Conservation (phyloP, 1,139 yeast species). For the Kluyveromyces sp. region DNA sequence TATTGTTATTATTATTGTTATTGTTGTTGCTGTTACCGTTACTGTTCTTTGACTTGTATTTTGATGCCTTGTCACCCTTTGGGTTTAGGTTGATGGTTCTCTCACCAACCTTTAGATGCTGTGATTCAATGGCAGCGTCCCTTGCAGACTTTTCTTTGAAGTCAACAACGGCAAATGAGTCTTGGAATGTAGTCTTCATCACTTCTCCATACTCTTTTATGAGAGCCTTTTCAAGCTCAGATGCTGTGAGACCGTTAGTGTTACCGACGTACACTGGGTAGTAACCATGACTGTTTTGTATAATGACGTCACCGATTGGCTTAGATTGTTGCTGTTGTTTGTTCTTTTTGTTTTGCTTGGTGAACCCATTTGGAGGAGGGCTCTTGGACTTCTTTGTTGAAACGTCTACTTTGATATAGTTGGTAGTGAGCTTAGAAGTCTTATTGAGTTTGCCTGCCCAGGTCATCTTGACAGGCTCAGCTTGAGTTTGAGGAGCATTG, state of each 20-base stretch:
- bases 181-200: conserved; percentile 24
- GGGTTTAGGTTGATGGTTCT: conserved; percentile 3
- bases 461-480: conserved; percentile 15
- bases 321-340: conserved; percentile 13
- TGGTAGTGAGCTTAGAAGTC: conserved; percentile 1
- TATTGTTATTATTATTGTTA: not conserved
- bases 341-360: conserved; percentile 15
- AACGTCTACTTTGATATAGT: conserved; percentile 3
- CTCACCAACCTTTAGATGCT: conserved; percentile 11
- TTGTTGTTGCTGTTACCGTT: not conserved
- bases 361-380: conserved; percentile 9
- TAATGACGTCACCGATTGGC: conserved; percentile 11
- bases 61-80: conserved; percentile 1
- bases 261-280: conserved; percentile 27
- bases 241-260: conserved; percentile 24
- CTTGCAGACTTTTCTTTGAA: conserved; percentile 26
- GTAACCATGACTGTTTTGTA: conserved; percentile 26
- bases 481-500: not conserved
- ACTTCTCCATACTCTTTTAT: conserved; percentile 26
- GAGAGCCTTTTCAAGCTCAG: conserved; percentile 17
- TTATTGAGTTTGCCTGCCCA: conserved; percentile 21
- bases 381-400: conserved; percentile 4
- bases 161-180: conserved; percentile 28
- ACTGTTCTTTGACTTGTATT: conserved; percentile 2
- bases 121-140: conserved; percentile 25